phyloP scores from a whole-genome alignment of 169 alveolate genomes.

The Cryptosporidium bovis region DNA sequence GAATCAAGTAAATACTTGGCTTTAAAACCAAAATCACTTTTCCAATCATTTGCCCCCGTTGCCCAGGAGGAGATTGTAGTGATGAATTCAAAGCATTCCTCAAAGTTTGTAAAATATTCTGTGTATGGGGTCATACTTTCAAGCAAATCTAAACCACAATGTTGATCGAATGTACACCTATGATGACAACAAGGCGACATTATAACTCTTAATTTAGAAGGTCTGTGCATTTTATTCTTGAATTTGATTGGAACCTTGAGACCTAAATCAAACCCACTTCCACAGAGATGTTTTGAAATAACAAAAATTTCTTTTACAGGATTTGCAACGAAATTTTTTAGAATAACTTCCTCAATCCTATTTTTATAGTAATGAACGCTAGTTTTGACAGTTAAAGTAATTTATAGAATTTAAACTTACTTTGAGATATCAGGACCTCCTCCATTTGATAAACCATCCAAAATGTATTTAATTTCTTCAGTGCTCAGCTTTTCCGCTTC shows the following conservation, averaged over 20 bases:
- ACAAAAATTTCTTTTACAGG: slow-evolving; percentile 18
- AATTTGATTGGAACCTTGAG: slow-evolving; percentile 11
- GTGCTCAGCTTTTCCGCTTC: slow-evolving; percentile 1
- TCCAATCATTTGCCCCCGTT: slow-evolving; percentile 54
- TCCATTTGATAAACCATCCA: slow-evolving; percentile 27
- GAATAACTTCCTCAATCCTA: slow-evolving; percentile 25
- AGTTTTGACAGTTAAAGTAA: neutral
- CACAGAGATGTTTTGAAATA: slow-evolving; percentile 64
- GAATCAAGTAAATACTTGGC: slow-evolving; percentile 64
- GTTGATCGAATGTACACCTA: slow-evolving; percentile 21
- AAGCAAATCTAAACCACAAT: slow-evolving; percentile 43
- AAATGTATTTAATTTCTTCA: slow-evolving; percentile 36
- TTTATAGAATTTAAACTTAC: slow-evolving; percentile 22
- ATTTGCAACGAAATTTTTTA: slow-evolving; percentile 3
- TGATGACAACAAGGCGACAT: slow-evolving; percentile 72
- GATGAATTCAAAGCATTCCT: slow-evolving; percentile 27
- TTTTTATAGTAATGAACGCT: neutral
- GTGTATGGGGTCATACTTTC: neutral
- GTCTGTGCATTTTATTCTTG: slow-evolving; percentile 8
- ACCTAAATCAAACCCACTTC: slow-evolving; percentile 64
- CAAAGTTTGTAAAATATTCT: neutral
- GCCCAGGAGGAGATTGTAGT: slow-evolving; percentile 49
- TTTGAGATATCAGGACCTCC: slow-evolving; percentile 62
- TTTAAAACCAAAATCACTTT: slow-evolving; percentile 45
- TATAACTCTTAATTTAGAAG: slow-evolving; percentile 13